Evolutionary conservation across 2,329 filamentous ascomycete genomes (phyloP), one percentile per base, ranked within the genome.

Genomic region (Claviceps sp.): DNA sequence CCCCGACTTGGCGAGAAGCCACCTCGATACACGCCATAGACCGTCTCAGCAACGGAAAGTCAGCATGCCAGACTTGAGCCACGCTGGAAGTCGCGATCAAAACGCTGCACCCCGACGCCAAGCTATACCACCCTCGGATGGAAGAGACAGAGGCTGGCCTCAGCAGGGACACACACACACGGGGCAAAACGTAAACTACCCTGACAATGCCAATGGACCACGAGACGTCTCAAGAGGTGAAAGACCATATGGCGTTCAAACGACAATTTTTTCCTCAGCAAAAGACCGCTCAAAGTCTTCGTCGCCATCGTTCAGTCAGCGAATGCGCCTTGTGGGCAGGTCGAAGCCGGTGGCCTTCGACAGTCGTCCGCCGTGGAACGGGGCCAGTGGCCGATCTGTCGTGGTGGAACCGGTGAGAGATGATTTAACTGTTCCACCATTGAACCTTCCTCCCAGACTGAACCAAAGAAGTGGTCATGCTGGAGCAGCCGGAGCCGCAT

Each of bases 361-460:
- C 26, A 70, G 61, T 49, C 71, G 74, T 22, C 79, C 81, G 5
- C 74, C 81, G 52, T 89, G 86, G 86, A 83, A 82, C 59, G 85
- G 85, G 17, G 80, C 81, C 39, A 88, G 82, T 62, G 86, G 86
- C 29, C 78, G 85, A 56, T 75, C 75, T 43, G 71, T 77, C 38
- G 72, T 87, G 52, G 76, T 86, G 37, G 74, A 76, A 45, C 81
- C 84, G 3, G 75, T 87, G 39, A 75, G 72, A 60, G 83, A 87
- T 61, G 78, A 79, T 38, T 69, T 69, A 43, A 68, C 71, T 53
- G 76, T 75, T 14, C 67, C 75, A 52, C 78, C 80, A n/a, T 66
- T 85, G 43, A 75, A 68, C 54, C 69, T 84, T 51, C 74, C 76
- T 16, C 69, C 69, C 43, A 79, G 71, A 62, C 74, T 66, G 59